These are phyloP conservation scores for Echium plantagineum DNA, from an alignment of 257 asterid genomes.

Conservation along the genomic window DNA sequence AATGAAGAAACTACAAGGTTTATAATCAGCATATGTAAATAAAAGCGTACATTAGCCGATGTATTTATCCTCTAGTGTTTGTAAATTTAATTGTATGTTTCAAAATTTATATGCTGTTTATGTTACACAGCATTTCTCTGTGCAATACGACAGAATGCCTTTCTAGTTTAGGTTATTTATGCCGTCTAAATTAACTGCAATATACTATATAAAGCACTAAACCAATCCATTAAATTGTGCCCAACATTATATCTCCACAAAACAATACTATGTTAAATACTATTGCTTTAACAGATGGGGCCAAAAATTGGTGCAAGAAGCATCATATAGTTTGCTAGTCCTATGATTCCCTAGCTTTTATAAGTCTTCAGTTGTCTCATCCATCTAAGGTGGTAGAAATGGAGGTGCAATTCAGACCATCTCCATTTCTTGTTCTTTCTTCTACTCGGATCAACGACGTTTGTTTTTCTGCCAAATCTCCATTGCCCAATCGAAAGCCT, in stretches of 20 bases:
- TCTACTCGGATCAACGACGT: conserved; percentile 12
- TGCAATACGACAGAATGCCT: neutral
- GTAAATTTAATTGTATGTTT: too few species aligned
- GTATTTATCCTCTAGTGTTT: too few species aligned
- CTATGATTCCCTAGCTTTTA: neutral
- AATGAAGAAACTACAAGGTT: too few species aligned
- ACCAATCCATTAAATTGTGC: neutral
- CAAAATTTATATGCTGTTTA: too few species aligned
- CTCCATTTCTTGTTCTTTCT: neutral
- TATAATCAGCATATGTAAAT: neutral
- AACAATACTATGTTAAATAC: neutral
- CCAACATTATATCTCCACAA: neutral
- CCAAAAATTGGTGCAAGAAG: neutral
- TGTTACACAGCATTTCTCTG: neutral
- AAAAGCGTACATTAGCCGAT: neutral
- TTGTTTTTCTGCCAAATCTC: conserved; percentile 13
- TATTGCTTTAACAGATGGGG: neutral
- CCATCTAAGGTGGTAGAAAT: neutral
- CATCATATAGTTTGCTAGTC: neutral
- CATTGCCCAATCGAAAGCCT: conserved; percentile 15
- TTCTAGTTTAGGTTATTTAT: neutral
- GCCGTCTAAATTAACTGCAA: neutral
- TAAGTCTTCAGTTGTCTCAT: neutral
- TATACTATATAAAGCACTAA: too few species aligned
- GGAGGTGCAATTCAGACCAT: neutral